Evolutionary conservation across 2,329 filamentous ascomycete species (phyloP), one percentile per base, ranked within the genome.

Genomic region (Alternaria tenuissima): DNA sequence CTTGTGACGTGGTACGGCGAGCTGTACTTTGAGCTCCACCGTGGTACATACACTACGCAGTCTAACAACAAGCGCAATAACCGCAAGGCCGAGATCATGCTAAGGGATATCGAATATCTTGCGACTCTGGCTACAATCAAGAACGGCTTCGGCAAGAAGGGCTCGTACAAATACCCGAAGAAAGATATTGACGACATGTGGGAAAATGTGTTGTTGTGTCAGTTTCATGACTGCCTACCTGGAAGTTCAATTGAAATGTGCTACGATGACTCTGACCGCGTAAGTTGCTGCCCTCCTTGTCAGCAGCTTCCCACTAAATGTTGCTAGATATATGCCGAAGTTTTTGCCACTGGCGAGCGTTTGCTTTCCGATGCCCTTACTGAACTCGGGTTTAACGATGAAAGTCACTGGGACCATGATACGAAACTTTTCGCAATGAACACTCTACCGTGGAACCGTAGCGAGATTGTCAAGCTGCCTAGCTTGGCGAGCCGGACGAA

Each of bases 1-100:
- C 90, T 97, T 55, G 91, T 93, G 24, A 98, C 95, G 1, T 99
- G 95, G 95, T 97, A 97, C 76, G 95, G 95, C 42, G 95, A 99
- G 81, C 86, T 99, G 8, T 99, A 99, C 81, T 97, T 99, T 78
- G 95, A 99, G 80, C 86, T 99, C 49, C 95, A 99, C 77, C 91
- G 95, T 61, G 95, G 95, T 54, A 98, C 94, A 12, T 98, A 98
- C 80, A 99, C 95, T 4, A 97, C 94, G 0, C 94, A 98, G 78
- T 91, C 94, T 61, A 97, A 97, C 81, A 99, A 97, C 83, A 99
- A 99, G 82, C 88, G 88, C 69, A 94, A 96, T 82, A 99, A 98
- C 77, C 88, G 95, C 55, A 91, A 89, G 75, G 86, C 92, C 0
- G 95, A 99, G 79, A 88, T 91, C 54, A 79, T 97, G 80, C 85